Base-by-base conservation (phyloP, 441 rosid genomes). In the Pelargonium fulgidum region DNA sequence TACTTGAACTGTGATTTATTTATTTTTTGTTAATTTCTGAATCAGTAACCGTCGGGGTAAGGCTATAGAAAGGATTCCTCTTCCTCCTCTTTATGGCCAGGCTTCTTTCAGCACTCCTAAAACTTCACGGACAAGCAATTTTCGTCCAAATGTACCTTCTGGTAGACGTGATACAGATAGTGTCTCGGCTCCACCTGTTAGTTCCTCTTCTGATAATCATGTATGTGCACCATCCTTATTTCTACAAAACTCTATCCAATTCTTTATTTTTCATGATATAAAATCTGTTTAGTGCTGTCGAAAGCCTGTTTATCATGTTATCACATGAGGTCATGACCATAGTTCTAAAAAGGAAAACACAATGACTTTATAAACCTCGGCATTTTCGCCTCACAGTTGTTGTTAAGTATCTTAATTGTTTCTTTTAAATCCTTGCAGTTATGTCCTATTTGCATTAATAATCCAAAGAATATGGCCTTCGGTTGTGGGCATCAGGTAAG, bases 401-500 rank as follows among this genome's bases (percentile, higher is more conserved):
- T 20, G 64, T 20, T 22, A 13, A 17, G 13, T 0, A 16, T 19
- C 36, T n/a, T 68, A 1, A 20, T 11, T 1, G 64, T 56, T 54
- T 17, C 29, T 9, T 50, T 62, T 65, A 33, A 17, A 20, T 63
- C 39, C 68, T 7, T 67, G 66, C 89, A 88, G 91, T 73, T 86
- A 71, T 88, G 94, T 50, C 83, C 89, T 42, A 81, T 88, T 72
- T 88, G 94, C 79, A 78, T 86, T 20, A 79, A 79, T 62, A 76
- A 85, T 69, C 71, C 76, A 2, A 86, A 83, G 64, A 79, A 85
- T 78, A 86, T 86, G 91, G 91, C 91, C 59, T 86, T 86, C 56
- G 91, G 91, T 59, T 86, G 91, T 39, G 91, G 89, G 22, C 91
- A 86, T 83, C 91, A 84, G 88, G 88, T 86, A 83, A 71, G 62